Conservation (phyloP, 768 basidiomycete genomes). For the Suillus fuscotomentosus region DNA sequence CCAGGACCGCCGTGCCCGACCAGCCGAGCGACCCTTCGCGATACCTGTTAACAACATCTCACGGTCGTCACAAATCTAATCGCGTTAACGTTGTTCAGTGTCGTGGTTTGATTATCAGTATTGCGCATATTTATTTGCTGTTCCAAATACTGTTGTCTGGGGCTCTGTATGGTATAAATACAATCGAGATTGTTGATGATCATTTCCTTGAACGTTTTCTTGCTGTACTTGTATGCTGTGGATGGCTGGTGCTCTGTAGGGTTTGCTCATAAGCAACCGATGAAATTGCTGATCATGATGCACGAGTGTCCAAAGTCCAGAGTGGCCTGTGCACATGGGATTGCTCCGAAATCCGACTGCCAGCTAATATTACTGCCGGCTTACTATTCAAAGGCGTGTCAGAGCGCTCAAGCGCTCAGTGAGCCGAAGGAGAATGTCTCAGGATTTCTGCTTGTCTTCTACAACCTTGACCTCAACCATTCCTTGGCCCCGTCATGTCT, state of each 20-base stretch:
- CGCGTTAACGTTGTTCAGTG: not conserved
- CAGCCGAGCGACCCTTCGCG: not conserved
- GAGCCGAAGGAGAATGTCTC: not conserved
- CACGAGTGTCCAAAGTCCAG: too few relatives aligned
- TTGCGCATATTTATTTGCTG: not conserved
- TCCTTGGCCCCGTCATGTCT: conserved; percentile 24
- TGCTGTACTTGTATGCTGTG: not conserved
- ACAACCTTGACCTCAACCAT: not conserved
- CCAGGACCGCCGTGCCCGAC: too few relatives aligned
- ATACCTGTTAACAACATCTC: not conserved
- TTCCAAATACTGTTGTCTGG: conserved; percentile 7
- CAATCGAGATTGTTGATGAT: not conserved
- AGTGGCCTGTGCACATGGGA: not conserved
- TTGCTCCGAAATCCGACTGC: not conserved
- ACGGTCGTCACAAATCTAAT: not conserved
- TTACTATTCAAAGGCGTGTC: not conserved
- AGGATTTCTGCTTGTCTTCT: not conserved
- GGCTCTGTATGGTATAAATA: conserved; percentile 12
- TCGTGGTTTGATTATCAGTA: not conserved
- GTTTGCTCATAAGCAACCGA: not conserved
- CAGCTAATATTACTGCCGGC: not conserved
- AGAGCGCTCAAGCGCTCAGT: not conserved
- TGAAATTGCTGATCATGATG: not conserved
- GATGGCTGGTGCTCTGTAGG: not conserved
- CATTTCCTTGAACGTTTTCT: not conserved